These are phyloP conservation scores for Echinochloa phyllopogon DNA, from an alignment of 176 grass and related monocot genomes.

Conservation along the genomic window DNA sequence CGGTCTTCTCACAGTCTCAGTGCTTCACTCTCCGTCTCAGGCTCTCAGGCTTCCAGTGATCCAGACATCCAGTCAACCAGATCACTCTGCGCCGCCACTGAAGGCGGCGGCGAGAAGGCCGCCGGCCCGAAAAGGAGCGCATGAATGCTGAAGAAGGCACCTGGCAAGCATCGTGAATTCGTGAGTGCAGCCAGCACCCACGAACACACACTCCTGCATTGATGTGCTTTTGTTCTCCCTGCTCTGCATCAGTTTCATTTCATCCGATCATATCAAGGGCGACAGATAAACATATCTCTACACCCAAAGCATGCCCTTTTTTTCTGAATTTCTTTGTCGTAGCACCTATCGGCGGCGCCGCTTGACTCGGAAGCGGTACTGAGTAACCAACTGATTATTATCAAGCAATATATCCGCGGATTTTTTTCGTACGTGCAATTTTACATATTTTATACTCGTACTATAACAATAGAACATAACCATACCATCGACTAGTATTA, in stretches of 20 bases:
- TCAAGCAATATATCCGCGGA: no score
- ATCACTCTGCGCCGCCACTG: neutral
- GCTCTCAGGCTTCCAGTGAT: neutral
- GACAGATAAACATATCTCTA: slow-evolving; percentile 33
- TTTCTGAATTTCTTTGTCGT: neutral
- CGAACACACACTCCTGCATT: neutral
- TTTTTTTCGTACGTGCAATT: no score
- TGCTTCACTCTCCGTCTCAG: neutral
- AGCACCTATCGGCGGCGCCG: neutral
- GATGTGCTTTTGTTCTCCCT: neutral
- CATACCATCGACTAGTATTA: no score
- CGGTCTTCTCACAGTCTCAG: slow-evolving; percentile 31
- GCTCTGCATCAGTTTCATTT: slow-evolving; percentile 5
- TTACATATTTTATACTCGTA: no score
- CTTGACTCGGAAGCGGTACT: slow-evolving; percentile 11
- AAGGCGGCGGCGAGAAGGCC: neutral
- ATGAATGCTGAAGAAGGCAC: neutral
- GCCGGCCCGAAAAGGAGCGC: neutral
- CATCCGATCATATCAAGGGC: neutral
- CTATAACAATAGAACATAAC: no score
- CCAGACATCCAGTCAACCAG: neutral
- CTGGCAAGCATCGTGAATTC: no score
- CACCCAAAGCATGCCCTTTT: neutral
- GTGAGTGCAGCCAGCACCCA: slow-evolving; percentile 43
- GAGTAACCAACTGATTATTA: neutral